A percentile compares a stretch with the other conserved stretches of the same genome.
These are phyloP conservation scores for Evansstolkia leycettana DNA, from an alignment of 495 filamentous ascomycete species.

Conservation along the genomic window DNA sequence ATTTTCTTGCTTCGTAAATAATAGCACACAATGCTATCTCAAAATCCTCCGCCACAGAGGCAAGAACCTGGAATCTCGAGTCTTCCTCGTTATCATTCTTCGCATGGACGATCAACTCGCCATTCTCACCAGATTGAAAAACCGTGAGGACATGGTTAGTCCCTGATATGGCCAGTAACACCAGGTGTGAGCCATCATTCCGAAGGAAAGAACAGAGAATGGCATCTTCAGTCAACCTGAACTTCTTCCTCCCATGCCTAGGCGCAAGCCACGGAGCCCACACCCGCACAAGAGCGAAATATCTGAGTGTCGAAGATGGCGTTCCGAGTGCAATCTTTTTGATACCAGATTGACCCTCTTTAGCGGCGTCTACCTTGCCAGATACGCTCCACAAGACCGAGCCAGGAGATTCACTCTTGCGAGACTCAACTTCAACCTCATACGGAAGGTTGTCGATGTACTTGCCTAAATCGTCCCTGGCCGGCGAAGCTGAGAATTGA, in stretches of 20 bases:
- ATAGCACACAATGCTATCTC: conserved; percentile 67
- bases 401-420: conserved; percentile 54
- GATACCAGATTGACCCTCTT: conserved; percentile 42
- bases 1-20: conserved; percentile 72
- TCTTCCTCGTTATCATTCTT: conserved; percentile 50
- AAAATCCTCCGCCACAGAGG: conserved; percentile 61
- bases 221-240: conserved; percentile 61
- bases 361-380: conserved; percentile 38
- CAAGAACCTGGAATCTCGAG: conserved; percentile 52
- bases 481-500: neutral
- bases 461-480: conserved; percentile 35
- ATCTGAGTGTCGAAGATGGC: conserved; percentile 44
- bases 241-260: conserved; percentile 58
- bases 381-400: conserved; percentile 62
- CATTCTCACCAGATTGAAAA: conserved; percentile 52
- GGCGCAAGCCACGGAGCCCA: conserved; percentile 82
- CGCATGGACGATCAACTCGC: conserved; percentile 55
- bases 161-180: conserved; percentile 73
- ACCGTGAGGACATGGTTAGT: conserved; percentile 58
- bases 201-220: conserved; percentile 73
- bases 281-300: conserved; percentile 69
- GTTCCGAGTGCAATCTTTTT: conserved; percentile 47
- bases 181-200: conserved; percentile 60
- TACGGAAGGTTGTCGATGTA: conserved; percentile 50
- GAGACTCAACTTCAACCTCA: conserved; percentile 41